These are phyloP conservation scores for Sporothrix globosa DNA, from an alignment of 2,329 filamentous ascomycete species.

Conservation along the genomic window DNA sequence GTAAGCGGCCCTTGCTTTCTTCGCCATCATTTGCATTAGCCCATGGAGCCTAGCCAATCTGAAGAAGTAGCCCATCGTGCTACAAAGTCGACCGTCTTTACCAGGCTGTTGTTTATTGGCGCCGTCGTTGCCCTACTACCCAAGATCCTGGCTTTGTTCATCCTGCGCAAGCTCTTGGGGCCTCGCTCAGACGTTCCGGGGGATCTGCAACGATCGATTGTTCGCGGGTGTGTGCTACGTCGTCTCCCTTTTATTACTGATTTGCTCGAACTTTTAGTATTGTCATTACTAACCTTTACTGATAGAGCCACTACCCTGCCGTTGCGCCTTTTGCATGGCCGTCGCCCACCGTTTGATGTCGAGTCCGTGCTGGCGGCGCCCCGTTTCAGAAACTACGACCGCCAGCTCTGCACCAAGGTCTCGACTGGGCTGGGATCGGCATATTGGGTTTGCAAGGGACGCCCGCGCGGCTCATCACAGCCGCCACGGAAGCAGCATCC, in stretches of 20 bases:
- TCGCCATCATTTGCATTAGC: not conserved
- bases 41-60: constrained; percentile 15
- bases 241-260: not conserved
- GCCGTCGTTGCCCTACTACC: not conserved
- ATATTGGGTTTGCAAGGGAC: constrained; percentile 17
- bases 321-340: constrained; percentile 11
- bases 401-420: constrained; percentile 14
- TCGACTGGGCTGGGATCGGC: constrained; percentile 18
- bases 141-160: constrained; percentile 10
- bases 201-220: constrained; percentile 12
- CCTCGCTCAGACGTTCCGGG: constrained; percentile 1
- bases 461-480: constrained; percentile 6
- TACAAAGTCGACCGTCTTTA: not conserved
- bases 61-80: not conserved
- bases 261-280: not conserved
- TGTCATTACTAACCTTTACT: not conserved
- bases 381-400: constrained; percentile 17
- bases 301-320: constrained; percentile 3
- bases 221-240: not conserved
- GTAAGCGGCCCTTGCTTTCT: not conserved
- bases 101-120: not conserved
- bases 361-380: constrained; percentile 5
- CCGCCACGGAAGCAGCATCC: not conserved
- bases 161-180: not conserved
- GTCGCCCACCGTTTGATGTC: not conserved